phyloP scores from a whole-genome alignment of 2,329 filamentous ascomycete genomes.

The Annulohypoxylon truncatum region DNA sequence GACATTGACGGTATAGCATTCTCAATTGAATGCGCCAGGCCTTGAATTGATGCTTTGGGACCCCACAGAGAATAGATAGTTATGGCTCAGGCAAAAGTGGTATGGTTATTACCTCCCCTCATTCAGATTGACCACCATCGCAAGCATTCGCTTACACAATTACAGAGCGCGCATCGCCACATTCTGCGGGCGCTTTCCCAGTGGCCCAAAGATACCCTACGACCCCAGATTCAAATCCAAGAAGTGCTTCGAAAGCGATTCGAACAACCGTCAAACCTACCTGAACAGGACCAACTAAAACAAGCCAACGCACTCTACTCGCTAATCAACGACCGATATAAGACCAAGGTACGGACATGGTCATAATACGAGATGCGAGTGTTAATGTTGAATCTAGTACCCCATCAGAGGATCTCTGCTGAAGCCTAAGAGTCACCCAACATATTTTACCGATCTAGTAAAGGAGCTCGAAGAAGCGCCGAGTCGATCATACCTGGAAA shows the following conservation, averaged over 20 bases:
- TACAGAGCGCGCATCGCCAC: slow-evolving; percentile 59
- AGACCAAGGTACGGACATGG: slow-evolving; percentile 59
- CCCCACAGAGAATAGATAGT: slow-evolving; percentile 5
- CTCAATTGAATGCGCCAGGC: slow-evolving; percentile 3
- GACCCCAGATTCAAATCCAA: slow-evolving; percentile 72
- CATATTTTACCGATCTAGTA: slow-evolving; percentile 71
- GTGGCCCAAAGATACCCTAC: slow-evolving; percentile 73
- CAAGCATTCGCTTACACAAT: slow-evolving; percentile 20
- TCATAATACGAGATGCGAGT: neutral
- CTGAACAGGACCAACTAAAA: slow-evolving; percentile 62
- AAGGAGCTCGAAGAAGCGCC: slow-evolving; percentile 73
- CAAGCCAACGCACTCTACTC: slow-evolving; percentile 71
- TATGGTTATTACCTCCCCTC: slow-evolving; percentile 33
- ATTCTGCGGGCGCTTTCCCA: slow-evolving; percentile 63
- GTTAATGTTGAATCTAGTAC: slow-evolving; percentile 52
- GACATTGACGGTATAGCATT: slow-evolving; percentile 7
- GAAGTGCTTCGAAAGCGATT: slow-evolving; percentile 63
- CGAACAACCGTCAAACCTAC: slow-evolving; percentile 49
- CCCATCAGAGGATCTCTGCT: slow-evolving; percentile 63
- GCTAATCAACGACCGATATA: slow-evolving; percentile 70
- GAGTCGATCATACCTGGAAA: slow-evolving; percentile 64
- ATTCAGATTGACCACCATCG: neutral
- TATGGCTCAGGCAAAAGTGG: slow-evolving; percentile 45
- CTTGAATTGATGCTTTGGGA: neutral
- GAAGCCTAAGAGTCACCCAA: slow-evolving; percentile 70